These are phyloP conservation scores for Picocystis sp. DNA, from an alignment of 163 green algal genomes.

Conservation along the genomic window DNA sequence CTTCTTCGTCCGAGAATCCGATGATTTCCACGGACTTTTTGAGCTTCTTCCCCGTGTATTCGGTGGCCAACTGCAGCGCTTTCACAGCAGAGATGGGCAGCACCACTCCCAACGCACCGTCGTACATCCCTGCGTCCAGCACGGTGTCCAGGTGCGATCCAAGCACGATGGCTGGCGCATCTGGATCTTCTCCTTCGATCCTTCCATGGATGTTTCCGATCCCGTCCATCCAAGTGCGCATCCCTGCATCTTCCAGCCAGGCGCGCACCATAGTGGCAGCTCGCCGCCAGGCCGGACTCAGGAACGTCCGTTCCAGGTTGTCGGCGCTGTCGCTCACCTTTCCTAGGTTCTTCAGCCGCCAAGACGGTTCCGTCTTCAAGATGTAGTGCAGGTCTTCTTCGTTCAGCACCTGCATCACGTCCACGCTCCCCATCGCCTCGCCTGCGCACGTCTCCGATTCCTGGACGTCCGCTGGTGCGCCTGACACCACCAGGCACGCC, in stretches of 20 bases:
- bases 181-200: constrained; percentile 14
- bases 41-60: constrained; percentile 5
- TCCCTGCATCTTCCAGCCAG: constrained; percentile 65
- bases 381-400: too few species aligned
- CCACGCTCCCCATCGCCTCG: too few species aligned
- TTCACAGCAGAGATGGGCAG: constrained; percentile 64
- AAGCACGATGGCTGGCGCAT: constrained; percentile 33
- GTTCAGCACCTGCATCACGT: too few species aligned
- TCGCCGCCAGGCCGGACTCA: constrained; percentile 44
- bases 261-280: constrained; percentile 38
- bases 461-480: too few species aligned
- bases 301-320: constrained; percentile 48
- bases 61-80: constrained; percentile 18
- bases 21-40: constrained; percentile 45
- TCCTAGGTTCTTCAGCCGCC: constrained; percentile 19
- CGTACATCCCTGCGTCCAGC: constrained; percentile 70
- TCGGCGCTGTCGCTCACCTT: constrained; percentile 28
- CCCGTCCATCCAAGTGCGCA: constrained; percentile 48
- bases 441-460: too few species aligned
- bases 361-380: too few species aligned
- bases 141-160: constrained; percentile 87
- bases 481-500: too few species aligned
- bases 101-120: constrained; percentile 71
- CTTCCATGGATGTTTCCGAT: constrained; percentile 72
- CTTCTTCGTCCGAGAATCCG: constrained; percentile 81